Percentiles rank a stretch among this genome's conserved stretches.
These are phyloP conservation scores for Rosa rugosa DNA, from an alignment of 306 rosid species.

Conservation along the genomic window DNA sequence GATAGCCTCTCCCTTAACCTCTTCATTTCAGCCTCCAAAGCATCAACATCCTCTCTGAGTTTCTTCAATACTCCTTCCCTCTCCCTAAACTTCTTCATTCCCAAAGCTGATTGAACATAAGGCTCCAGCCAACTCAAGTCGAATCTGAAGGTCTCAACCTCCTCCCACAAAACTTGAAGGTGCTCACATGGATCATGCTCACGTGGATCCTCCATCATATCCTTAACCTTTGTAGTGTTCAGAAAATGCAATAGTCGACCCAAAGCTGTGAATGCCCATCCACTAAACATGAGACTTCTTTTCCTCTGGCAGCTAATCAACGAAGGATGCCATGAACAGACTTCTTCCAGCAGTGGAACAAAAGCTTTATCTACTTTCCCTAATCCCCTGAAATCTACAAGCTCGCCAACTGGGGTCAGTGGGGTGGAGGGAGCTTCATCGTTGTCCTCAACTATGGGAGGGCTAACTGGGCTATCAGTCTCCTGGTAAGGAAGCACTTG, in stretches of 20 bases:
- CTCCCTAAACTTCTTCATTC: conserved; percentile 1
- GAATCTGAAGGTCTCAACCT: not conserved
- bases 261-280: conserved; percentile 18
- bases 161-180: conserved; percentile 12
- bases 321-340: conserved; percentile 11
- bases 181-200: not conserved
- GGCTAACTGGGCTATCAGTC: not conserved
- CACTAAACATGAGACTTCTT: conserved; percentile 1
- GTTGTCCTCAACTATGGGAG: not conserved
- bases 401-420: not conserved
- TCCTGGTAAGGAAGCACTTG: not conserved
- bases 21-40: not conserved
- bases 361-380: conserved; percentile 2
- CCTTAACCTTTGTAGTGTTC: conserved; percentile 5
- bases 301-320: conserved; percentile 1
- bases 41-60: not conserved
- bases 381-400: conserved; percentile 1
- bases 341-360: conserved; percentile 16
- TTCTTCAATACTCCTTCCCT: not conserved
- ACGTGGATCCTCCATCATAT: conserved; percentile 4
- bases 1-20: conserved; percentile 1
- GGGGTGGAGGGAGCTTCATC: not conserved
- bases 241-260: conserved; percentile 5
- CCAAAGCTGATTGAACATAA: conserved; percentile 3
- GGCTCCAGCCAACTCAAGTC: conserved; percentile 16